Conservation (phyloP, 169 alveolate genomes). For the Plasmodium cynomolgi region DNA sequence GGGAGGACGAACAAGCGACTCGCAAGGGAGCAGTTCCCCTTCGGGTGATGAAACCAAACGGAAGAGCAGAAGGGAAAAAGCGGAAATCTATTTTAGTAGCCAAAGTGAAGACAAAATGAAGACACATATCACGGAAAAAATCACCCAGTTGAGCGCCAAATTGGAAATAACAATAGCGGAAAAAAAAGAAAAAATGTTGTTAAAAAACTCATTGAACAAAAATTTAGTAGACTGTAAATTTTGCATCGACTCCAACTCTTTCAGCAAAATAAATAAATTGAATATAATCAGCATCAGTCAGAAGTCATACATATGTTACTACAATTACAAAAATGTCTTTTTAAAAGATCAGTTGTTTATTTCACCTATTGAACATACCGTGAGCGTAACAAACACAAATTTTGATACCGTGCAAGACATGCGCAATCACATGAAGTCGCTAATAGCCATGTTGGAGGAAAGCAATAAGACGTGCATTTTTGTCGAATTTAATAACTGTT, state of each 20-base stretch:
- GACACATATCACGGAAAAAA: not conserved
- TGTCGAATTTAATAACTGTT: conserved; percentile 74
- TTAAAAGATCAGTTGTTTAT: conserved; percentile 68
- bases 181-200: conserved; percentile 24
- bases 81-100: not conserved
- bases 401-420: conserved; percentile 65
- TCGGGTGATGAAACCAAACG: not conserved
- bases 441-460: conserved; percentile 73
- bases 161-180: conserved; percentile 59
- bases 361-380: conserved; percentile 74
- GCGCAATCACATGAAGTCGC: conserved; percentile 73
- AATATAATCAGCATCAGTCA: conserved; percentile 73
- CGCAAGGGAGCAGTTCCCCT: not conserved
- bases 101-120: not conserved
- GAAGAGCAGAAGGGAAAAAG: not conserved
- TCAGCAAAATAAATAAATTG: conserved; percentile 64
- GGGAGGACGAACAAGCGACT: not conserved
- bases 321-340: conserved; percentile 69
- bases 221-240: conserved; percentile 70
- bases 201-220: conserved; percentile 63
- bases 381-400: conserved; percentile 65
- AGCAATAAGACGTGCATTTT: conserved; percentile 66
- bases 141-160: conserved; percentile 17
- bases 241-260: conserved; percentile 65
- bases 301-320: conserved; percentile 72